Percentiles rank a stretch among this genome's conserved stretches.
phyloP scores from a whole-genome alignment of 805 yeast genomes.

The Tetrapisispora fleetii region DNA sequence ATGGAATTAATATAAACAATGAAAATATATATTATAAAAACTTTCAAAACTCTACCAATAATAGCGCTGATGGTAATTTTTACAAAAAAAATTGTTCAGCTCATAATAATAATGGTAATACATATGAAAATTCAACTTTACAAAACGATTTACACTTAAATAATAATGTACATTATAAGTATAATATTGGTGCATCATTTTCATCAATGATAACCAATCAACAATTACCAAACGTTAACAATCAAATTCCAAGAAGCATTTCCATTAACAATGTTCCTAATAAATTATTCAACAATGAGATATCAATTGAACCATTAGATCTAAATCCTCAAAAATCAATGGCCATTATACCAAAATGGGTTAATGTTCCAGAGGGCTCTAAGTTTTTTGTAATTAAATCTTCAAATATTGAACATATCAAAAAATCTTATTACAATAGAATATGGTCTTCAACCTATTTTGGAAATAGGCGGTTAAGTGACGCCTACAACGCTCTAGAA shows the following conservation, averaged over 20 bases:
- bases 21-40: neutral
- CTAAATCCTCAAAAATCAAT: neutral
- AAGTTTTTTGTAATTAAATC: slow-evolving; percentile 48
- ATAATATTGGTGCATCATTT: neutral
- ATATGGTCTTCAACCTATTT: slow-evolving; percentile 53
- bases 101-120: neutral
- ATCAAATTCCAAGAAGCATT: neutral
- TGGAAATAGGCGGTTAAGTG: slow-evolving; percentile 44
- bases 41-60: too few species aligned
- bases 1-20: neutral
- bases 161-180: neutral
- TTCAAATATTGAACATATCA: slow-evolving; percentile 38
- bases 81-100: neutral
- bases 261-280: neutral
- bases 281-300: neutral
- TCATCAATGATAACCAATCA: neutral
- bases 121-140: neutral
- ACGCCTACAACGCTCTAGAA: slow-evolving; percentile 28
- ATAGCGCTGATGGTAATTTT: too few species aligned
- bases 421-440: slow-evolving; percentile 38
- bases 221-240: neutral
- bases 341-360: slow-evolving; percentile 20
- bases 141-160: neutral
- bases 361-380: slow-evolving; percentile 26
- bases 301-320: neutral